Evolutionary conservation across 2,329 filamentous ascomycete genomes (phyloP).

Genomic region (Fusarium circinatum): DNA sequence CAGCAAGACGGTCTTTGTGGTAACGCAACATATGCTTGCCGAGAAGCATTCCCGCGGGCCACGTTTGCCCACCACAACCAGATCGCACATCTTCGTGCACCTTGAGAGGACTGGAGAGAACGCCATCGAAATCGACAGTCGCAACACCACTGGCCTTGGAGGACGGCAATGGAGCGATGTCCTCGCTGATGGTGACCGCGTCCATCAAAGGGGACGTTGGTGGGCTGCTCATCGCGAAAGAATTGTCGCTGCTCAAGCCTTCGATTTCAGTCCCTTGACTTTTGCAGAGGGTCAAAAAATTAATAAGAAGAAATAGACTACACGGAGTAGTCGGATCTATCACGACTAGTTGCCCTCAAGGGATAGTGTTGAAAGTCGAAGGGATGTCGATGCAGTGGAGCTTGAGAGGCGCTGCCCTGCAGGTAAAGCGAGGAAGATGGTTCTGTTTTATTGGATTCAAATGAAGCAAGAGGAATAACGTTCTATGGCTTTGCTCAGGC

Average conservation of each 20-base stretch:
- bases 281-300: neutral
- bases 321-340: slow-evolving; percentile 11
- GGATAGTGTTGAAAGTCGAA: slow-evolving; percentile 1
- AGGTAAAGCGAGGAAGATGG: neutral
- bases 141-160: slow-evolving; percentile 66
- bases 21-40: slow-evolving; percentile 85
- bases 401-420: neutral
- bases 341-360: slow-evolving; percentile 12
- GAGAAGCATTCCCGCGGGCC: slow-evolving; percentile 92
- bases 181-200: slow-evolving; percentile 62
- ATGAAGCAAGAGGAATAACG: neutral
- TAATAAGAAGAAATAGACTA: neutral
- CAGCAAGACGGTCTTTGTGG: slow-evolving; percentile 69
- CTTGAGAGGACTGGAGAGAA: slow-evolving; percentile 74
- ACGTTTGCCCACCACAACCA: slow-evolving; percentile 92
- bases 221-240: slow-evolving; percentile 44
- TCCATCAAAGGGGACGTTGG: slow-evolving; percentile 62
- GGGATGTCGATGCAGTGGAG: slow-evolving; percentile 7
- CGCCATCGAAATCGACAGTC: slow-evolving; percentile 74
- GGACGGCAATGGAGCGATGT: slow-evolving; percentile 67
- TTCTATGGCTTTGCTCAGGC: neutral
- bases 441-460: neutral
- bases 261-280: neutral
- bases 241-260: neutral
- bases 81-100: slow-evolving; percentile 87